Percentiles rank a stretch among this genome's conserved stretches.
Evolutionary conservation across 1,284 basidiomycete genomes (phyloP).

Genomic region (Ganoderma multipileum): DNA sequence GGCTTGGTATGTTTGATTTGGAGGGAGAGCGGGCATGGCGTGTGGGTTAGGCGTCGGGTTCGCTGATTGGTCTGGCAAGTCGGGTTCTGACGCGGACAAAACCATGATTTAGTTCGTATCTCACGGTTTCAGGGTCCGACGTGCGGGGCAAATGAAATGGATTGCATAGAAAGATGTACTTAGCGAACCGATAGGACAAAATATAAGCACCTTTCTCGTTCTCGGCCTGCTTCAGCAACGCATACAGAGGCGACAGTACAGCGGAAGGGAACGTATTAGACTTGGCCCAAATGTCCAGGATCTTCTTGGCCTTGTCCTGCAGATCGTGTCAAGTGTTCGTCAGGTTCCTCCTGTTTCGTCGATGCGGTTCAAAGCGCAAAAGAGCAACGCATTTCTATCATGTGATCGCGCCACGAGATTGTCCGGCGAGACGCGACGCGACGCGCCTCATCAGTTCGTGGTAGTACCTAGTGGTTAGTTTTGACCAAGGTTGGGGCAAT

Average conservation of each 20-base stretch:
- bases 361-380: conserved; percentile 13
- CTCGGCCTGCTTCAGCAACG: conserved; percentile 65
- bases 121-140: conserved; percentile 52
- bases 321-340: conserved; percentile 40
- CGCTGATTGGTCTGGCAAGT: conserved; percentile 45
- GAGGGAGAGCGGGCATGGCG: conserved; percentile 33
- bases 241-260: conserved; percentile 70
- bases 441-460: conserved; percentile 1
- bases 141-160: conserved; percentile 49
- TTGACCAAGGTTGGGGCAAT: neutral
- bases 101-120: conserved; percentile 71
- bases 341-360: conserved; percentile 39
- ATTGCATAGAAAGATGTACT: conserved; percentile 77
- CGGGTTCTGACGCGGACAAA: conserved; percentile 69
- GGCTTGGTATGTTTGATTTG: conserved; percentile 30
- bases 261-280: conserved; percentile 82
- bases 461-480: conserved; percentile 4
- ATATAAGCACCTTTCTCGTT: conserved; percentile 82
- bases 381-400: conserved; percentile 25
- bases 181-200: conserved; percentile 71
- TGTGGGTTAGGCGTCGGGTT: conserved; percentile 19
- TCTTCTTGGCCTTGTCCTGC: conserved; percentile 94
- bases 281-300: conserved; percentile 95
- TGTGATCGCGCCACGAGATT: conserved; percentile 26
- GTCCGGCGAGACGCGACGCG: conserved; percentile 8